Percentiles rank a stretch among this genome's conserved stretches.
Evolutionary conservation across 129 eudicot species (phyloP).

Genomic region (Oenanthe sinensis): DNA sequence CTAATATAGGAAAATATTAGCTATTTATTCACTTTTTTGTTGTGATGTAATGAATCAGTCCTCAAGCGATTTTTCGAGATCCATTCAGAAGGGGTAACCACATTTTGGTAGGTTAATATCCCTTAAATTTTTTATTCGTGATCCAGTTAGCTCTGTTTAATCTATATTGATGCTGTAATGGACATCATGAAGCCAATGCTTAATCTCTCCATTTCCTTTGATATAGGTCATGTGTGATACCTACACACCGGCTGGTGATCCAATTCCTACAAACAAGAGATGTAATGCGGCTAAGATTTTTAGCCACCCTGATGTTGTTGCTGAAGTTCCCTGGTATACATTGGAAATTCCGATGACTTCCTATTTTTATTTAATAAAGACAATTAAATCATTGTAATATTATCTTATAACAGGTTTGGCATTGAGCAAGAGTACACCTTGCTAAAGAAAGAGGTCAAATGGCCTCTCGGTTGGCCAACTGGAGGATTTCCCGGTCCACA

Average conservation of each 20-base stretch:
- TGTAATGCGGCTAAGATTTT: constrained; percentile 66
- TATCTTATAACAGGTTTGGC: constrained; percentile 46
- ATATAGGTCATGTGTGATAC: constrained; percentile 89
- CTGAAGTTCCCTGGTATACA: constrained; percentile 79
- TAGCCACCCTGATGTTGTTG: constrained; percentile 61
- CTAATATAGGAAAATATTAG: too few relatives aligned
- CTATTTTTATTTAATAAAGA: background rate
- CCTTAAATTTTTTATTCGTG: background rate
- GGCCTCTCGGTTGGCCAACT: constrained; percentile 90
- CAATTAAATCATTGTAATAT: background rate
- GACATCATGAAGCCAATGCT: background rate
- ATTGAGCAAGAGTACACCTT: constrained; percentile 92
- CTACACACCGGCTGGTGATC: constrained; percentile 92
- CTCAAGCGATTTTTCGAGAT: constrained; percentile 88
- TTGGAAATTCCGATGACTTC: background rate
- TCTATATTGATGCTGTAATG: background rate
- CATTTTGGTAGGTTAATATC: constrained; percentile 54
- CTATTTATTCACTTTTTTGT: too few relatives aligned
- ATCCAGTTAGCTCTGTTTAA: background rate
- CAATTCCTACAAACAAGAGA: constrained; percentile 90
- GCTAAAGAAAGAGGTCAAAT: constrained; percentile 51
- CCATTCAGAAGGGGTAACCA: constrained; percentile 92
- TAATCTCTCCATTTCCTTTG: background rate
- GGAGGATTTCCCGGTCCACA: constrained; percentile 94
- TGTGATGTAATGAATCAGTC: constrained; percentile 43